Conservation (phyloP, 495 filamentous ascomycete genomes). For the Podospora conica region DNA sequence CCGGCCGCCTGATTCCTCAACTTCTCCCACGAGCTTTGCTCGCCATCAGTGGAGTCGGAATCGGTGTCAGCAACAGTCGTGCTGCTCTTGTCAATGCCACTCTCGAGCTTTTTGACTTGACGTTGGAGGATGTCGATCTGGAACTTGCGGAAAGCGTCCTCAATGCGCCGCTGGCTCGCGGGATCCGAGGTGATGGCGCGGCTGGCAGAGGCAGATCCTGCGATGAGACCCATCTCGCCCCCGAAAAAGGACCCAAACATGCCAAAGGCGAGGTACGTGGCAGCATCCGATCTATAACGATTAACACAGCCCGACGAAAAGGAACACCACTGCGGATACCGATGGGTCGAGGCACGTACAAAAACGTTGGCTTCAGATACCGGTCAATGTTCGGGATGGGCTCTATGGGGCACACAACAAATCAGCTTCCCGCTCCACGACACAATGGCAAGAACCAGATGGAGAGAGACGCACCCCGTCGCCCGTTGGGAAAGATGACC, state of each 20-base stretch:
- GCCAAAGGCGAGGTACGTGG: constrained; percentile 57
- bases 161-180: constrained; percentile 49
- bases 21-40: constrained; percentile 9
- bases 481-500: constrained; percentile 56
- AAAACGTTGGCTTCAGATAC: constrained; percentile 47
- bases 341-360: not conserved
- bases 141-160: constrained; percentile 58
- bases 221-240: constrained; percentile 55
- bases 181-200: constrained; percentile 49
- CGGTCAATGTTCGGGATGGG: constrained; percentile 55
- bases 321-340: not conserved
- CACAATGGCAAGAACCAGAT: not conserved
- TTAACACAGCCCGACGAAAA: not conserved
- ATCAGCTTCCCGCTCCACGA: not conserved
- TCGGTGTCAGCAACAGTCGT: not conserved
- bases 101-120: constrained; percentile 52
- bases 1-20: constrained; percentile 12
- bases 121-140: constrained; percentile 54
- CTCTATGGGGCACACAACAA: constrained; percentile 35
- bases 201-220: constrained; percentile 47
- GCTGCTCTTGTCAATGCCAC: constrained; percentile 13
- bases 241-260: constrained; percentile 57
- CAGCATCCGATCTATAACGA: constrained; percentile 47
- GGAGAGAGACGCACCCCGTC: constrained; percentile 43
- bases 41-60: not conserved